phyloP scores from a whole-genome alignment of 2,329 filamentous ascomycete genomes.

The Hortaea werneckii region DNA sequence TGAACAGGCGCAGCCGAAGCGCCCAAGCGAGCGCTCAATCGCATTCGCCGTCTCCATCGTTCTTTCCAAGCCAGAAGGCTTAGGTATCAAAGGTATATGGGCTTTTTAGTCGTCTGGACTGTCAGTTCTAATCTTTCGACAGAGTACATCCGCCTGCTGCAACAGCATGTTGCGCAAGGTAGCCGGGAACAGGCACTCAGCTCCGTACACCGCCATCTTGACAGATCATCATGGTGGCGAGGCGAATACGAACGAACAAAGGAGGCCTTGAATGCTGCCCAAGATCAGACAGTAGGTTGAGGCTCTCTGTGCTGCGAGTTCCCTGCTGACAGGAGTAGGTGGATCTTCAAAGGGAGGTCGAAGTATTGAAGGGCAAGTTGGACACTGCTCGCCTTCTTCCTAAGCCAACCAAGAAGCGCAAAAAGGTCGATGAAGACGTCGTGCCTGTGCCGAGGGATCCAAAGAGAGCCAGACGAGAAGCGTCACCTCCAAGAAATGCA shows the following conservation, averaged over 20 bases:
- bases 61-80: constrained; percentile 27
- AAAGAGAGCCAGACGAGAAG: constrained; percentile 15
- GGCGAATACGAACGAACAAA: constrained; percentile 17
- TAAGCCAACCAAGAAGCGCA: constrained; percentile 16
- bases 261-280: constrained; percentile 6
- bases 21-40: constrained; percentile 10
- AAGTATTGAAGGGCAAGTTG: constrained; percentile 12
- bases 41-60: constrained; percentile 22
- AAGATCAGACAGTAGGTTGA: constrained; percentile 9
- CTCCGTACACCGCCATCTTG: constrained; percentile 25
- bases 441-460: constrained; percentile 13
- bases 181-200: constrained; percentile 14
- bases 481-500: constrained; percentile 4
- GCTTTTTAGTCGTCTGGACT: no score
- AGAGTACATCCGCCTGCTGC: constrained; percentile 25
- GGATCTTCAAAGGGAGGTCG: constrained; percentile 16
- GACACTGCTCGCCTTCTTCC: constrained; percentile 5
- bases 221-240: constrained; percentile 32
- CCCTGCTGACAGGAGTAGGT: background rate
- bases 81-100: constrained; percentile 20
- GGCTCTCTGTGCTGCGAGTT: background rate
- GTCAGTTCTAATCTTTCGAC: background rate
- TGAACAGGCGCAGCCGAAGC: background rate
- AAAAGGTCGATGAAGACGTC: constrained; percentile 18
- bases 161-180: constrained; percentile 23